Conservation (phyloP, 148 eudicot genomes). For the Fallopia convolvulus region DNA sequence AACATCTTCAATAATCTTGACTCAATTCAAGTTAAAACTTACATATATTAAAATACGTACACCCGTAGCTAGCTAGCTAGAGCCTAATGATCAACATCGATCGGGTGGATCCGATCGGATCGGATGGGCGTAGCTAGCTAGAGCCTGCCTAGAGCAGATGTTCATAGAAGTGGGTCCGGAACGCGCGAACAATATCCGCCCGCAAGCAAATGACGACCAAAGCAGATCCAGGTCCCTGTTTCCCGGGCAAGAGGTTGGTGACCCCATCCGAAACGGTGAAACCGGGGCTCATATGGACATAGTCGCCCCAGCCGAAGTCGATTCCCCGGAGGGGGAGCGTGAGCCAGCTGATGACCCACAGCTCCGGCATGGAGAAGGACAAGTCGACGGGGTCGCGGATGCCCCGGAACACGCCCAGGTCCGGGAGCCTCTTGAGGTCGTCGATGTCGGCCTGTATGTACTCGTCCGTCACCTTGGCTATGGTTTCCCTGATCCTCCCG, state of each 20-base stretch:
- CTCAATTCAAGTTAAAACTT: too few species aligned
- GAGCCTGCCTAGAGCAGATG: too few species aligned
- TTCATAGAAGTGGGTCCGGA: background rate
- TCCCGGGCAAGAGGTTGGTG: background rate
- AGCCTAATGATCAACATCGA: too few species aligned
- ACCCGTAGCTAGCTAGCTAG: too few species aligned
- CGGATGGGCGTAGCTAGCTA: too few species aligned
- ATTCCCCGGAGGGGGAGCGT: background rate
- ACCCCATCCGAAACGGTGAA: background rate
- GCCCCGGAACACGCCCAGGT: background rate
- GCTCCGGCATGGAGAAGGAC: background rate
- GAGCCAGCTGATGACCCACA: slow-evolving; percentile 9
- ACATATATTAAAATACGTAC: too few species aligned
- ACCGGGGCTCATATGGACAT: background rate
- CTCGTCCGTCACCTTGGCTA: background rate
- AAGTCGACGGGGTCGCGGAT: background rate
- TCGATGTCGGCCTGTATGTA: background rate
- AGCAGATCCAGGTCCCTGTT: background rate
- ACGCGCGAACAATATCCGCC: background rate
- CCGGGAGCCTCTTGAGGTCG: background rate
- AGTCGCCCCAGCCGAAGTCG: slow-evolving; percentile 7
- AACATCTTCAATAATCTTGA: too few species aligned
- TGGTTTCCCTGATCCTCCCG: background rate
- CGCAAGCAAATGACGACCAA: background rate
- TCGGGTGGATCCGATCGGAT: too few species aligned